A percentile compares a stretch with the other conserved stretches of the same genome.
phyloP scores from a whole-genome alignment of 208 protist genomes.

The Wallacemonas collosoma region DNA sequence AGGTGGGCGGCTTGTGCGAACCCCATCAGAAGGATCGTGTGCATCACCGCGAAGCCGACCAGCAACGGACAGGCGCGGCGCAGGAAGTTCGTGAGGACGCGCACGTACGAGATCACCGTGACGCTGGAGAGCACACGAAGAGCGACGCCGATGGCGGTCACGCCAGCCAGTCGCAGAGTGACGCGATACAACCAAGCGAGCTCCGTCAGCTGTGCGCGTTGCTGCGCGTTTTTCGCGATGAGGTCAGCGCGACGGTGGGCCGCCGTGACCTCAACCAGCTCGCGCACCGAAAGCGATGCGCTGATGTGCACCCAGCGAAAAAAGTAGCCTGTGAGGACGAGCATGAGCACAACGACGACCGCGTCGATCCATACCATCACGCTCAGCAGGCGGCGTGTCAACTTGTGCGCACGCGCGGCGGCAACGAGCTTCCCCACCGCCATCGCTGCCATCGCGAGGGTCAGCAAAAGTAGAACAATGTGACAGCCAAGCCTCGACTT shows the following conservation, averaged over 20 bases:
- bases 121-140: constrained; percentile 15
- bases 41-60: constrained; percentile 12
- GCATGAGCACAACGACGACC: constrained; percentile 11
- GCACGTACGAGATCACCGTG: constrained; percentile 9
- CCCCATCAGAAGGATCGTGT: constrained; percentile 11
- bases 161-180: constrained; percentile 25
- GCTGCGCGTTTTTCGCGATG: constrained; percentile 10
- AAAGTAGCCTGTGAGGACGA: constrained; percentile 18
- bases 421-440: background rate
- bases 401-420: background rate
- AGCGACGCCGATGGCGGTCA: constrained; percentile 31
- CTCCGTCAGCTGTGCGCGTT: constrained; percentile 12
- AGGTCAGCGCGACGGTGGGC: constrained; percentile 7
- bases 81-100: constrained; percentile 3
- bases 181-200: constrained; percentile 15
- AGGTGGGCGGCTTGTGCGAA: constrained; percentile 23
- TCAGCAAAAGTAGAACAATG: constrained; percentile 21
- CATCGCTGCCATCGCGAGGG: background rate
- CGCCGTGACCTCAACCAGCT: constrained; percentile 18
- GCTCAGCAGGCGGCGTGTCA: constrained; percentile 1
- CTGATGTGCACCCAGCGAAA: constrained; percentile 20
- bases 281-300: background rate
- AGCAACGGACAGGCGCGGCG: constrained; percentile 12
- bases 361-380: constrained; percentile 21
- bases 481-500: constrained; percentile 11